Evolutionary conservation across 495 filamentous ascomycete species (phyloP).

Genomic region (Penicillium bialowiezense): DNA sequence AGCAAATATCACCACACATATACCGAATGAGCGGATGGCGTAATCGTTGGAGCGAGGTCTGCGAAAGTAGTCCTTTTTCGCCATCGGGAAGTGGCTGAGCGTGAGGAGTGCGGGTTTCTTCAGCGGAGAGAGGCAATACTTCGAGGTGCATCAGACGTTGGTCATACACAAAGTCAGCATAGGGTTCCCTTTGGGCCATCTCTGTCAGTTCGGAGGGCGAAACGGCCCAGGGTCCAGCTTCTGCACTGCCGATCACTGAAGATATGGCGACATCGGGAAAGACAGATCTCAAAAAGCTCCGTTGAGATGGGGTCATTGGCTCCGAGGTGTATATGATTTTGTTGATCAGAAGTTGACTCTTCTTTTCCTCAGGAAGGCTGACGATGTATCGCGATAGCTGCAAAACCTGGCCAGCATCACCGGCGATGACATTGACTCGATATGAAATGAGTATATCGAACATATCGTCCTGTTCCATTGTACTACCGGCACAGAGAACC

Average conservation of each 20-base stretch:
- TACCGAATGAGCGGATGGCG: constrained; percentile 32
- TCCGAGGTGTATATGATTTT: constrained; percentile 30
- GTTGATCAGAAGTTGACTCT: constrained; percentile 8
- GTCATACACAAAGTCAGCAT: constrained; percentile 31
- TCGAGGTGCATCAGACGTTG: constrained; percentile 15
- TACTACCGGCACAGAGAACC: constrained; percentile 24
- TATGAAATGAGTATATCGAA: constrained; percentile 14
- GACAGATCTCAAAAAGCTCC: constrained; percentile 4
- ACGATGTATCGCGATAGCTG: constrained; percentile 24
- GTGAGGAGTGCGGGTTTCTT: neutral
- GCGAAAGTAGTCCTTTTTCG: constrained; percentile 20
- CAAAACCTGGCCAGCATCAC: constrained; percentile 23
- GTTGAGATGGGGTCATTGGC: constrained; percentile 16
- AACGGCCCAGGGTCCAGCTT: constrained; percentile 25
- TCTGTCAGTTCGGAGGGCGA: constrained; percentile 12
- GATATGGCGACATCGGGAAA: constrained; percentile 19
- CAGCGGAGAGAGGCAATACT: neutral
- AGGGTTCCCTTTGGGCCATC: neutral
- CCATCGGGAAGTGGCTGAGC: constrained; percentile 14
- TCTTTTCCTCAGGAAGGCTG: constrained; percentile 8
- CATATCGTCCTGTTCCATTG: constrained; percentile 16
- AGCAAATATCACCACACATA: constrained; percentile 29
- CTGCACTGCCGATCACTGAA: constrained; percentile 27
- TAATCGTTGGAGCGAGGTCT: constrained; percentile 26
- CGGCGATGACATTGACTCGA: constrained; percentile 25